Evolutionary conservation across 2,329 filamentous ascomycete species (phyloP), one percentile per base, ranked within the genome.

Genomic region (Colletotrichum sp.): DNA sequence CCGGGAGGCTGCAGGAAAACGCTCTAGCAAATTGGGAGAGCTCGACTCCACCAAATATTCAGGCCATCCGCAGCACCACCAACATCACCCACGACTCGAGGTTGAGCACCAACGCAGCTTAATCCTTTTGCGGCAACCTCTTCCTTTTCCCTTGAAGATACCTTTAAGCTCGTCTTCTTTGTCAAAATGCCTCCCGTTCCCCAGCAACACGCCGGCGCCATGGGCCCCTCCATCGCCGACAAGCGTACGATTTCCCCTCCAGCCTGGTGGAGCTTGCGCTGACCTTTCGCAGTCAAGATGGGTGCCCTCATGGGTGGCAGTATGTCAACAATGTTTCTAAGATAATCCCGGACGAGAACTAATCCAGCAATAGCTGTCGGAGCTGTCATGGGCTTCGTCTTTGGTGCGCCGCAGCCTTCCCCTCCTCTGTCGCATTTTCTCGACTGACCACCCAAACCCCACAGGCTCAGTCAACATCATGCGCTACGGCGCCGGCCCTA

Each of bases 301-400:
- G 97, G 97, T 81, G 96, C 95, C 78, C 94, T 99, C 94, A 99
- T 99, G 96, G 97, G 97, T 81, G 95, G 96, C 85, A 98, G 96
- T 99, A 94, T 82, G 96, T 92, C 69, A 68, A 69, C 49, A 62
- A 21, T 69, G 16, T 32, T 39, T 15, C 39, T 39, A 18, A 9
- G 13, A 24, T 65, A 13, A 6, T 8, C 3, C 5, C 8, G 15
- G 24, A 36, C 32, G 72, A 55, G n/a, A 28, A 71, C 86, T 88
- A 80, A 88, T 78, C 21, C 72, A 44, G 16, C 77, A 68, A 26
- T 81, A 99, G 97, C 96, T 86, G 97, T 99, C 78, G 97, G 97
- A 78, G 90, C 95, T 69, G 98, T 98, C 84, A 98, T 99, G 87
- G 97, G 97, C 79, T 99, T 99, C 89, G 98, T 99, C 82, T 98